A percentile compares a stretch with the other conserved stretches of the same genome.
Conservation (phyloP, 176 grass and related monocot genomes). For the Carex scoparia region DNA sequence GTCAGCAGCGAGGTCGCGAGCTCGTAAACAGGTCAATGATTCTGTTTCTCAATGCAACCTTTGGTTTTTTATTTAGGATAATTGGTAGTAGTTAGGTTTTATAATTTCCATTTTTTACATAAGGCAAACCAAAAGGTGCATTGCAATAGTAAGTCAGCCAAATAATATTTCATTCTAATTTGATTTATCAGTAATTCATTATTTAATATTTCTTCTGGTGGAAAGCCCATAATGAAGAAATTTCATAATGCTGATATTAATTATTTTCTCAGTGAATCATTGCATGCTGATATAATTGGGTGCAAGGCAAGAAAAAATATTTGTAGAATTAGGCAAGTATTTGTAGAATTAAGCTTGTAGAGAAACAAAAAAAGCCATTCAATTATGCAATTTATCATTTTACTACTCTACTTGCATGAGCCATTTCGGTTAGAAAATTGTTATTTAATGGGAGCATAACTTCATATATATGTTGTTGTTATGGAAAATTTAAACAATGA, state of each 20-base stretch:
- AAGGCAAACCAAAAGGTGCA: neutral
- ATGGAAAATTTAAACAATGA: slow-evolving; percentile 4
- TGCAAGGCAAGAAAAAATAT: neutral
- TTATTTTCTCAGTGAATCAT: neutral
- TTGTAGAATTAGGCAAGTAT: neutral
- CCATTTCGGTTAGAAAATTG: neutral
- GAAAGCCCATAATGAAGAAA: neutral
- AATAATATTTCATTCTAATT: neutral
- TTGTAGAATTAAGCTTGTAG: neutral
- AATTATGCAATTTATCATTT: neutral
- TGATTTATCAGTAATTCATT: slow-evolving; percentile 1
- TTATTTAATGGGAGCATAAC: neutral
- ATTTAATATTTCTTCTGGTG: neutral
- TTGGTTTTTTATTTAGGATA: neutral
- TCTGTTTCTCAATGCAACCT: slow-evolving; percentile 9
- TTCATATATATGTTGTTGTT: slow-evolving; percentile 9
- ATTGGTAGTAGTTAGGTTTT: neutral
- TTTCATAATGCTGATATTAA: neutral
- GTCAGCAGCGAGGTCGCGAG: slow-evolving; percentile 66
- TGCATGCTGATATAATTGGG: neutral
- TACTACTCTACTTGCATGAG: neutral
- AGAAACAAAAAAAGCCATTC: neutral
- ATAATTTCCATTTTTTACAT: neutral
- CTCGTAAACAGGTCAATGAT: slow-evolving; percentile 64
- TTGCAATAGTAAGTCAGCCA: neutral